These are phyloP conservation scores for Trypanosoma rangeli DNA, from an alignment of 208 protist genomes.

Conservation along the genomic window DNA sequence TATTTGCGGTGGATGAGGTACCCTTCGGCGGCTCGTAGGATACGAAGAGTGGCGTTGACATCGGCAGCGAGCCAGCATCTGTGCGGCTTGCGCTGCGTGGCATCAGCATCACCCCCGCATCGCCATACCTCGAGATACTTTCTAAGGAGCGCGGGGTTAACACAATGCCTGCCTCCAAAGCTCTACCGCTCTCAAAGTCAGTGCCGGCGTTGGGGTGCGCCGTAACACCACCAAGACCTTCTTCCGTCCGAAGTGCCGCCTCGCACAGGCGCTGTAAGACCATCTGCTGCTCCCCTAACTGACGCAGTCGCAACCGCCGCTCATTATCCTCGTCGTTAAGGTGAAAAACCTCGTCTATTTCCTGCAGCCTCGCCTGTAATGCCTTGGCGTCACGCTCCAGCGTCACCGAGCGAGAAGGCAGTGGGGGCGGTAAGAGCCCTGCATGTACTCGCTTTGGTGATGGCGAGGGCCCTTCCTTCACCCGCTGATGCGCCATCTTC, in stretches of 20 bases:
- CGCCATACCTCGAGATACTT: slow-evolving; percentile 1
- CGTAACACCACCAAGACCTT: slow-evolving; percentile 20
- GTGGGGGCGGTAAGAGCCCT: not conserved
- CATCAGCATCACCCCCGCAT: not conserved
- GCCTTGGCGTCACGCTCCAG: slow-evolving; percentile 21
- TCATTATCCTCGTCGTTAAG: slow-evolving; percentile 19
- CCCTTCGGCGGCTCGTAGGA: not conserved
- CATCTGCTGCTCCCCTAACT: slow-evolving; percentile 58
- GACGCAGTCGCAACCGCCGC: slow-evolving; percentile 36
- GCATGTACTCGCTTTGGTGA: not conserved
- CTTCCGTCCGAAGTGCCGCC: slow-evolving; percentile 46
- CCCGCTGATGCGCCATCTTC: slow-evolving; percentile 7
- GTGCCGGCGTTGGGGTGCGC: slow-evolving; percentile 8
- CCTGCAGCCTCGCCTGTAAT: slow-evolving; percentile 23
- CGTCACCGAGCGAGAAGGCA: not conserved
- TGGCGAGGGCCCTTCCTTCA: not conserved
- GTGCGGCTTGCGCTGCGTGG: slow-evolving; percentile 6
- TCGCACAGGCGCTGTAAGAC: slow-evolving; percentile 65
- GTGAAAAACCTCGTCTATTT: slow-evolving; percentile 30
- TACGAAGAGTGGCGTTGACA: not conserved
- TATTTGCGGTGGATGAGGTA: not conserved
- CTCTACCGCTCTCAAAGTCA: not conserved
- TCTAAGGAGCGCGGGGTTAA: slow-evolving; percentile 24
- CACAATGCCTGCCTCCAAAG: slow-evolving; percentile 19
- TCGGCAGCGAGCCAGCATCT: not conserved